These are phyloP conservation scores for Pseudogymnoascus sp. DNA, from an alignment of 2,329 filamentous ascomycete genomes.

Conservation along the genomic window DNA sequence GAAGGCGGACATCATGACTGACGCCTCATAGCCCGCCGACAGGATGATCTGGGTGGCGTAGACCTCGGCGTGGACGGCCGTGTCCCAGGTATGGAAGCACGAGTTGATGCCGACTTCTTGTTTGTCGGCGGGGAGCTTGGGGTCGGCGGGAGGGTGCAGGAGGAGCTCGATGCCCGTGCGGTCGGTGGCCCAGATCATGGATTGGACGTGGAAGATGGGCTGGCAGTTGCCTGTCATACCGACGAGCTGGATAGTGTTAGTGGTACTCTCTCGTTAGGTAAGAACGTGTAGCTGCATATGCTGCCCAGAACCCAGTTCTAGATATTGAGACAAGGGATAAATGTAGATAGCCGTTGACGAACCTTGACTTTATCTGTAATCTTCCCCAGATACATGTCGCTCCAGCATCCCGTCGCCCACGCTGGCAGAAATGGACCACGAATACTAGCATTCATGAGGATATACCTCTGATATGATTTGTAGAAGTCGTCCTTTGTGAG, in stretches of 20 bases:
- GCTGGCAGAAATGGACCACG: conserved; percentile 24
- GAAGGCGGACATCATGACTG: conserved; percentile 22
- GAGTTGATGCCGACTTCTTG: conserved; percentile 19
- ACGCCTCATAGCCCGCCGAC: conserved; percentile 21
- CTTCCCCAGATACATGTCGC: conserved; percentile 20
- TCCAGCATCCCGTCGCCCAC: conserved; percentile 24
- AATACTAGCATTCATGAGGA: conserved; percentile 25
- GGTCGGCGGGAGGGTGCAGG: conserved; percentile 18
- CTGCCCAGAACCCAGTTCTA: background rate
- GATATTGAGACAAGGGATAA: background rate
- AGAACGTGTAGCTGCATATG: background rate
- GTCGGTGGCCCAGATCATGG: conserved; percentile 26
- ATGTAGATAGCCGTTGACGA: background rate
- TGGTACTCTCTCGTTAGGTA: background rate
- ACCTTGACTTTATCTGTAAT: conserved; percentile 23
- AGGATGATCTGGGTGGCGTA: conserved; percentile 17
- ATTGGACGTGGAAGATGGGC: conserved; percentile 22
- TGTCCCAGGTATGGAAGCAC: conserved; percentile 18
- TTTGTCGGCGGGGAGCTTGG: conserved; percentile 11
- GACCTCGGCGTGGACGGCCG: conserved; percentile 21
- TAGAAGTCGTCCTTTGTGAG: conserved; percentile 20
- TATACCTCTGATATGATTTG: conserved; percentile 22
- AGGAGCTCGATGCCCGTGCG: conserved; percentile 18
- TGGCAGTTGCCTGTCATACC: conserved; percentile 25
- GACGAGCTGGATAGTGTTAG: conserved; percentile 19